Conservation (phyloP, 75 land plant genomes). For the Picea glauca region DNA sequence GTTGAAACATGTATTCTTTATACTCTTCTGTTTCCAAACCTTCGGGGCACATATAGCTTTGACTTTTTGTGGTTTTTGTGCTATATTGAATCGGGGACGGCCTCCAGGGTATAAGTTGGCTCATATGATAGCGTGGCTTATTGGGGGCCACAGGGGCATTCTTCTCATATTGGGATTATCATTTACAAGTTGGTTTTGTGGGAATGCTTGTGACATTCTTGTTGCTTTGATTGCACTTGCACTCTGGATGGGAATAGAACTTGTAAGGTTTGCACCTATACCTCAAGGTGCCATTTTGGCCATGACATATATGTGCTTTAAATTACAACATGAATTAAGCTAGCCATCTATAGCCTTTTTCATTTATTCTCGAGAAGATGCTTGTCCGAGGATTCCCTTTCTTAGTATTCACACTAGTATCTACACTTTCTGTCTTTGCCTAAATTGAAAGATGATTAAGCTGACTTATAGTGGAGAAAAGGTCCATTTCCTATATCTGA, state of each 20-base stretch:
- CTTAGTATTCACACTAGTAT: background rate
- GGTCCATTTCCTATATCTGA: background rate
- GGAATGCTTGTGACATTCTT: constrained; percentile 45
- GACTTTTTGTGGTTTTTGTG: constrained; percentile 35
- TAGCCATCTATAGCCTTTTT: background rate
- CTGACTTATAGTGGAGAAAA: background rate
- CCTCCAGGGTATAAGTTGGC: constrained; percentile 65
- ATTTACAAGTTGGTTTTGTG: constrained; percentile 59
- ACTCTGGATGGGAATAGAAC: constrained; percentile 56
- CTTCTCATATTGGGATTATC: constrained; percentile 42
- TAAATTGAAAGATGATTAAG: constrained; percentile 2
- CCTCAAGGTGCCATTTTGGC: constrained; percentile 74
- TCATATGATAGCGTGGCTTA: constrained; percentile 56
- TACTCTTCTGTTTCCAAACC: constrained; percentile 39
- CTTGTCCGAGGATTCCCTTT: constrained; percentile 5
- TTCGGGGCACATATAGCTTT: constrained; percentile 49
- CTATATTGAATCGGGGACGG: constrained; percentile 42
- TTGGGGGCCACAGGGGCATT: constrained; percentile 69
- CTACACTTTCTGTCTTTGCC: background rate
- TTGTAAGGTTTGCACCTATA: constrained; percentile 51
- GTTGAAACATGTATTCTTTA: constrained; percentile 42
- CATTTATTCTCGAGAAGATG: background rate
- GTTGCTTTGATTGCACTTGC: constrained; percentile 58
- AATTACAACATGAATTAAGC: constrained; percentile 41
- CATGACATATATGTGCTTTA: constrained; percentile 65